phyloP scores from a whole-genome alignment of 1,139 yeast species.

The Suhomyces terraborum region DNA sequence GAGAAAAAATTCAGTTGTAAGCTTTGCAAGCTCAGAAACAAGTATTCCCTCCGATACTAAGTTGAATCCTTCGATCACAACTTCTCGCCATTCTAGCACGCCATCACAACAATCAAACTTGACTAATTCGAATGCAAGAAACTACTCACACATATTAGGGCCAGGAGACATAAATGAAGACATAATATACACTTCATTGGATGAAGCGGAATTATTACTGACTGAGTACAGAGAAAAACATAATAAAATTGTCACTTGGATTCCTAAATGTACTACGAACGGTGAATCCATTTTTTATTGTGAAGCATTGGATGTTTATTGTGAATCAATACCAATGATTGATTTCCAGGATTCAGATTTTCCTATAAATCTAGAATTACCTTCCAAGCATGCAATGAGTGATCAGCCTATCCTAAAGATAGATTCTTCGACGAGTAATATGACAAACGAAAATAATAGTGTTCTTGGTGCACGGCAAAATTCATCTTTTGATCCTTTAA shows the following conservation, averaged over 20 bases:
- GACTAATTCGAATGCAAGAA: slow-evolving; percentile 10
- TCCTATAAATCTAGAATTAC: slow-evolving; percentile 30
- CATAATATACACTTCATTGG: slow-evolving; percentile 27
- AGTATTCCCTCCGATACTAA: slow-evolving; percentile 25
- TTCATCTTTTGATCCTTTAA: slow-evolving; percentile 32
- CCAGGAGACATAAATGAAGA: slow-evolving; percentile 19
- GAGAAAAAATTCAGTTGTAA: slow-evolving; percentile 50
- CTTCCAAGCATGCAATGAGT: slow-evolving; percentile 28
- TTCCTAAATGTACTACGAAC: slow-evolving; percentile 56
- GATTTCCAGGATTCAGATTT: slow-evolving; percentile 24
- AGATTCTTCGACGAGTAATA: slow-evolving; percentile 8
- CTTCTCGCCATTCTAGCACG: slow-evolving; percentile 9
- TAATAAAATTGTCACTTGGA: slow-evolving; percentile 43
- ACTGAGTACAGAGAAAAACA: slow-evolving; percentile 33
- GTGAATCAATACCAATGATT: slow-evolving; percentile 55
- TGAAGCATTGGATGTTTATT: slow-evolving; percentile 57
- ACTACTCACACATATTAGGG: slow-evolving; percentile 14
- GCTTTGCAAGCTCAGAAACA: slow-evolving; percentile 48
- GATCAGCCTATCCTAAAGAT: slow-evolving; percentile 25
- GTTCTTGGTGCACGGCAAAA: slow-evolving; percentile 13
- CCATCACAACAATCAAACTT: slow-evolving; percentile 8
- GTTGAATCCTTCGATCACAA: slow-evolving; percentile 2
- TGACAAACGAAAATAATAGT: slow-evolving; percentile 4
- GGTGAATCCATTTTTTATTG: slow-evolving; percentile 63
- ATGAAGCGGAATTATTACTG: slow-evolving; percentile 41